A percentile compares a stretch with the other conserved stretches of the same genome.
phyloP scores from a whole-genome alignment of 257 asterid genomes.

The Nicotiana knightiana region DNA sequence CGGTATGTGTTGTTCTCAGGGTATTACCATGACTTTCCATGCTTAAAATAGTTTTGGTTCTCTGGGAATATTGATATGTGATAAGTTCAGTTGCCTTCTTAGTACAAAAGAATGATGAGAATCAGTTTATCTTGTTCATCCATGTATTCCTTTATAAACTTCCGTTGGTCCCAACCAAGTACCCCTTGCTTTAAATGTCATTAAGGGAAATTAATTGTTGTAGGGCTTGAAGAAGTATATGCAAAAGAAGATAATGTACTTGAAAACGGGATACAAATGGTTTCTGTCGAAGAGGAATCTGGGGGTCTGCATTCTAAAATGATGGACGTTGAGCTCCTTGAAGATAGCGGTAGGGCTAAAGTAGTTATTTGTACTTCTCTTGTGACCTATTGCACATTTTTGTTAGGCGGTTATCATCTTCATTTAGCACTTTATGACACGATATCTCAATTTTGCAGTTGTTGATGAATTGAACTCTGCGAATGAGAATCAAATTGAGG shows the following conservation, averaged over 20 bases:
- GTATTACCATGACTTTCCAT: not conserved
- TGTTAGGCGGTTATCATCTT: not conserved
- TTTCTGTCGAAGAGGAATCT: not conserved
- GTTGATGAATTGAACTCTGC: constrained; percentile 7
- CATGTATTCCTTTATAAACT: too few species aligned
- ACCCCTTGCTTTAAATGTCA: too few species aligned
- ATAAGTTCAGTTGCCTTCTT: not conserved
- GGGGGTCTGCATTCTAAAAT: not conserved
- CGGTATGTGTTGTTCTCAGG: not conserved
- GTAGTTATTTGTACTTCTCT: too few species aligned
- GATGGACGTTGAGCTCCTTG: not conserved
- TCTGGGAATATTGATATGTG: not conserved
- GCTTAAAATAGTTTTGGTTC: not conserved
- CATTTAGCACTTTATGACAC: not conserved
- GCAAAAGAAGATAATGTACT: not conserved
- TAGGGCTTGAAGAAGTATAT: not conserved
- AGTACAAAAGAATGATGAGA: not conserved
- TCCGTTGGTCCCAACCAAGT: too few species aligned
- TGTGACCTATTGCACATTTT: too few species aligned
- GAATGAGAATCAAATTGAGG: not conserved
- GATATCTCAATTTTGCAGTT: constrained; percentile 11
- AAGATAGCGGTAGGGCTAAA: not conserved
- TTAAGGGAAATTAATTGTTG: too few species aligned
- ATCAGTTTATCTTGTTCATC: too few species aligned
- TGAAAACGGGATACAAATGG: not conserved